Percentiles rank a stretch among this genome's conserved stretches.
These are phyloP conservation scores for Chlamydomonas sphaeroides DNA, from an alignment of 139 green algal species.

Conservation along the genomic window DNA sequence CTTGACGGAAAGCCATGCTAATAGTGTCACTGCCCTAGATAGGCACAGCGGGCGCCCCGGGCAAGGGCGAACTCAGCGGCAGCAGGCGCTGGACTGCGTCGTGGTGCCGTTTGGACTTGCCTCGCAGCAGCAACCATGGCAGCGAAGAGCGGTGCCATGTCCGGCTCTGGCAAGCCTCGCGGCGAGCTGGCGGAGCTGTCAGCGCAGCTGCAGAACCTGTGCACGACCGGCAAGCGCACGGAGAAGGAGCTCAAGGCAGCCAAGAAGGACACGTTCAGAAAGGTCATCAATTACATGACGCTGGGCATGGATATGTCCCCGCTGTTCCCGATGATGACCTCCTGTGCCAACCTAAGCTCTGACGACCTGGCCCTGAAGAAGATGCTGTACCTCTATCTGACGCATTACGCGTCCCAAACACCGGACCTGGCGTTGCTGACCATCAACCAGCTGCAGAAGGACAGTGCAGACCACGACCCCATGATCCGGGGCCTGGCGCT, in stretches of 20 bases:
- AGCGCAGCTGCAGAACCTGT: slow-evolving; percentile 59
- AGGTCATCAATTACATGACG: slow-evolving; percentile 93
- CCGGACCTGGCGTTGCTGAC: slow-evolving; percentile 87
- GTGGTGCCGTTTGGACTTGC: too few species aligned
- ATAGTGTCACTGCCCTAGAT: too few species aligned
- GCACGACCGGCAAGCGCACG: slow-evolving; percentile 59
- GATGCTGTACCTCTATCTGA: slow-evolving; percentile 97
- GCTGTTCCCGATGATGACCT: slow-evolving; percentile 86
- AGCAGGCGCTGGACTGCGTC: too few species aligned
- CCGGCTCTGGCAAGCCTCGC: slow-evolving; percentile 50
- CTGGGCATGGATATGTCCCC: slow-evolving; percentile 94
- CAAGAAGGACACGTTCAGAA: slow-evolving; percentile 66
- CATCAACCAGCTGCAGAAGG: slow-evolving; percentile 91
- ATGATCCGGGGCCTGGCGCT: slow-evolving; percentile 94
- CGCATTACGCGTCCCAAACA: slow-evolving; percentile 80
- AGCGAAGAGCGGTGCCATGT: too few species aligned
- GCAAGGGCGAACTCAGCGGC: too few species aligned
- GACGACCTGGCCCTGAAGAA: slow-evolving; percentile 95
- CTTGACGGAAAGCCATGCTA: too few species aligned
- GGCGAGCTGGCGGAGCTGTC: slow-evolving; percentile 66
- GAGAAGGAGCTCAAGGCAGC: slow-evolving; percentile 54
- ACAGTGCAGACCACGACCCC: slow-evolving; percentile 90
- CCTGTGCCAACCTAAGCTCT: slow-evolving; percentile 68
- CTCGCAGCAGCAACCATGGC: too few species aligned
- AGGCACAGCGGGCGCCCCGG: too few species aligned